Percentiles rank a stretch among this genome's conserved stretches.
Evolutionary conservation across 73 alveolate genomes (phyloP).

Genomic region (Paramecium sonneborni): DNA sequence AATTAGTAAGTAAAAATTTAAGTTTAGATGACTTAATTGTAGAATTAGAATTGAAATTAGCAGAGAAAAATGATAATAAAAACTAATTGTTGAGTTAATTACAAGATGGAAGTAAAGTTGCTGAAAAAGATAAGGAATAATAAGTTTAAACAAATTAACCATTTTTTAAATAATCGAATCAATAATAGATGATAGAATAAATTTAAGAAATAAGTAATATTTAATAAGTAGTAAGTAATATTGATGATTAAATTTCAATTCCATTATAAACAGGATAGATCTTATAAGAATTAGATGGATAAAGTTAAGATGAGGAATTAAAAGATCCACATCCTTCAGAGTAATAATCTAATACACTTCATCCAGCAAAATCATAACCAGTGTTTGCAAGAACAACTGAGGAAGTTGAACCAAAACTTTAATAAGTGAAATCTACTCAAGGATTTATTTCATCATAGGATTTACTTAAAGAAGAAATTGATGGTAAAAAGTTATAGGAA

Average conservation of each 20-base stretch:
- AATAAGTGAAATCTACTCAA: neutral
- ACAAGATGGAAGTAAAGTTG: neutral
- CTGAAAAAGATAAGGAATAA: neutral
- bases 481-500: neutral
- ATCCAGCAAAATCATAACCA: neutral
- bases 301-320: neutral
- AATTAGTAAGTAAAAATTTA: neutral
- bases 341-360: neutral
- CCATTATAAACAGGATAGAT: neutral
- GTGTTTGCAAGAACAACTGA: neutral
- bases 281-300: neutral
- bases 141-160: neutral
- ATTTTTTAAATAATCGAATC: neutral
- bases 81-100: neutral
- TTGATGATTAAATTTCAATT: neutral
- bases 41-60: neutral
- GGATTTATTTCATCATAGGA: neutral
- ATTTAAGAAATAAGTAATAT: neutral
- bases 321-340: neutral
- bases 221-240: neutral
- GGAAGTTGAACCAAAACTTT: neutral
- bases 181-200: neutral
- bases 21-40: neutral
- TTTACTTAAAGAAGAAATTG: neutral
- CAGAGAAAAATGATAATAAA: neutral